Conservation (phyloP, 176 grass and related monocot genomes). For the Oryza coarctata region DNA sequence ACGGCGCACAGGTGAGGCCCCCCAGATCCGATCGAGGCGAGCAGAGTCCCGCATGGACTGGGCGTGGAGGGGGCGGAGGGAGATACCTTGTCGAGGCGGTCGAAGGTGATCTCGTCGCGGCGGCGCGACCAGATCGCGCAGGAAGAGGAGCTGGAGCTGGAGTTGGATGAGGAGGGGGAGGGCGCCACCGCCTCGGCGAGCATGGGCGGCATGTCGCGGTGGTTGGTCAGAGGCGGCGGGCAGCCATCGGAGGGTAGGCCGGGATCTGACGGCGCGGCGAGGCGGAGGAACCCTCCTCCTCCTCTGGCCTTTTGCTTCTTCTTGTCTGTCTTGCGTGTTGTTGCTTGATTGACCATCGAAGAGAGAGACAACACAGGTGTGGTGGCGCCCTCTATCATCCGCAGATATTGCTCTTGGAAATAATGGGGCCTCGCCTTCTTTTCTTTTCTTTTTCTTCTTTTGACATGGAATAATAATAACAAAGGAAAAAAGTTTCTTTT, state of each 20-base stretch:
- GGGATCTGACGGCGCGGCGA: slow-evolving; percentile 11
- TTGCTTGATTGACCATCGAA: too few relatives aligned
- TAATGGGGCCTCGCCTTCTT: too few relatives aligned
- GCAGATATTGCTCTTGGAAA: too few relatives aligned
- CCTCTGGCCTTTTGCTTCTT: too few relatives aligned
- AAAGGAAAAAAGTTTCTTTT: too few relatives aligned
- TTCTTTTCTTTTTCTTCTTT: too few relatives aligned
- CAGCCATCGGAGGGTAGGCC: slow-evolving; percentile 10
- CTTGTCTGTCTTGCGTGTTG: too few relatives aligned
- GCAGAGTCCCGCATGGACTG: neutral
- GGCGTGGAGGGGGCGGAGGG: neutral
- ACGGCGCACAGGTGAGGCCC: neutral
- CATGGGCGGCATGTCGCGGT: slow-evolving; percentile 5
- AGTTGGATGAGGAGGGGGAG: neutral
- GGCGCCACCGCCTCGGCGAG: slow-evolving; percentile 2
- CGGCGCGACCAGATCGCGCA: slow-evolving; percentile 83
- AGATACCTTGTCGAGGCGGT: slow-evolving; percentile 78
- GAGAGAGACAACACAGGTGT: too few relatives aligned
- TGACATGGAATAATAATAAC: too few relatives aligned
- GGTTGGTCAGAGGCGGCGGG: slow-evolving; percentile 18
- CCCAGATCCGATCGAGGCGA: slow-evolving; percentile 37
- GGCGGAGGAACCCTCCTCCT: neutral
- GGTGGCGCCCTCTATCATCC: too few relatives aligned
- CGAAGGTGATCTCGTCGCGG: slow-evolving; percentile 79
- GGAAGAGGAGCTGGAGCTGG: neutral